A percentile compares a stretch with the other conserved stretches of the same genome.
Conservation (phyloP, 225 moss, liverwort and hornwort species). For the Polytrichum formosum region DNA sequence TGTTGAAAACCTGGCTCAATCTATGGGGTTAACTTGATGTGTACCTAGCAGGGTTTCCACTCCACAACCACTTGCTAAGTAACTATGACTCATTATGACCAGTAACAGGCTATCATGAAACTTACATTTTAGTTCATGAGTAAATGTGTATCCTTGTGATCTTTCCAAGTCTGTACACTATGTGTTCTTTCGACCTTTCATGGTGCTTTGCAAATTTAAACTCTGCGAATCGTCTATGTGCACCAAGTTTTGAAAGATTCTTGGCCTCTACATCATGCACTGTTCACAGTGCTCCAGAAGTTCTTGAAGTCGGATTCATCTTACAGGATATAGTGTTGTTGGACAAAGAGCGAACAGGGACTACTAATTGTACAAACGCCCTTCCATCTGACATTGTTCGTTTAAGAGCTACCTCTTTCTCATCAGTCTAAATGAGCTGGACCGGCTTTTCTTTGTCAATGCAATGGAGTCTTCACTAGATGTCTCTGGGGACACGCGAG, state of each 20-base stretch:
- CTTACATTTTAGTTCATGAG: background rate
- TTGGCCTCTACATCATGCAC: background rate
- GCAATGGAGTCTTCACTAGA: constrained; percentile 20
- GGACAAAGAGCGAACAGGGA: background rate
- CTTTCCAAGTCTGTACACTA: background rate
- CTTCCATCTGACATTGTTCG: background rate
- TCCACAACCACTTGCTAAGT: background rate
- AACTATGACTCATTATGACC: background rate
- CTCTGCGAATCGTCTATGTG: background rate
- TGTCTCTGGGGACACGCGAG: constrained; percentile 33
- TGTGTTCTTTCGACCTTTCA: background rate
- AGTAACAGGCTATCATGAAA: background rate
- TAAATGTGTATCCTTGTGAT: background rate
- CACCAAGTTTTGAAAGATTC: background rate
- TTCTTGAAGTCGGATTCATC: background rate
- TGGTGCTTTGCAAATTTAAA: background rate
- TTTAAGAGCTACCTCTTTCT: constrained; percentile 4
- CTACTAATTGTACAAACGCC: background rate
- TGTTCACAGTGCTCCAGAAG: background rate
- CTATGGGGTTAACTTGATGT: too few relatives aligned
- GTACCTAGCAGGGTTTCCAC: too few relatives aligned
- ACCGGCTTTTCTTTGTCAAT: constrained; percentile 28
- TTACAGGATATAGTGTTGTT: background rate
- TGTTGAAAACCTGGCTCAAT: too few relatives aligned
- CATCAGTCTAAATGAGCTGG: constrained; percentile 30